Conservation (phyloP, 139 green algal genomes). For the Nannochloris sp. region DNA sequence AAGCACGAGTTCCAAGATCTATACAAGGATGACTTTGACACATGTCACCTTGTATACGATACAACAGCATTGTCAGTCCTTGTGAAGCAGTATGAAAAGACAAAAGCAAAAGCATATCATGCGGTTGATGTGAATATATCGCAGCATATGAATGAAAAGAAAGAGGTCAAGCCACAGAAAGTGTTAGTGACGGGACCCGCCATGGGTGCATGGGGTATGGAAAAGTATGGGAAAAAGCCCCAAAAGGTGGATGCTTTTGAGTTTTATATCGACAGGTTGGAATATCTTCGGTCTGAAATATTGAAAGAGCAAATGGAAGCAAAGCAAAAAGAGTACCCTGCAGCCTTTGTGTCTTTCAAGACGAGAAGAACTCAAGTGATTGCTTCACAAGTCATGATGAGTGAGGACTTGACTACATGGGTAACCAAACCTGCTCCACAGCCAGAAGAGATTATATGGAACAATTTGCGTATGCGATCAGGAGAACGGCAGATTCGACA, state of each 20-base stretch:
- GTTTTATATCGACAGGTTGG: constrained; percentile 14
- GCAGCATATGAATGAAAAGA: not conserved
- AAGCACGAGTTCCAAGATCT: not conserved
- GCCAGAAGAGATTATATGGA: constrained; percentile 18
- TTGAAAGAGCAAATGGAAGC: not conserved
- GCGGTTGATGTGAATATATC: not conserved
- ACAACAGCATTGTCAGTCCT: not conserved
- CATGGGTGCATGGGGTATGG: constrained; percentile 3
- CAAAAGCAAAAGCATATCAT: not conserved
- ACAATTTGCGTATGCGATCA: constrained; percentile 18
- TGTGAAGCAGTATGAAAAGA: not conserved
- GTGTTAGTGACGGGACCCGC: not conserved
- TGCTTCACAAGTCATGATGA: constrained; percentile 31
- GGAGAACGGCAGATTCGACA: constrained; percentile 20
- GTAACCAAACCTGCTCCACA: constrained; percentile 23
- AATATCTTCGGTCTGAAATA: constrained; percentile 2
- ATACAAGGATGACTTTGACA: constrained; percentile 1
- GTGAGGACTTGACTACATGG: constrained; percentile 38
- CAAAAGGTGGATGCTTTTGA: constrained; percentile 25
- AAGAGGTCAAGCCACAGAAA: not conserved
- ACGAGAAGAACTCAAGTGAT: constrained; percentile 27
- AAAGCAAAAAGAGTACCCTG: constrained; percentile 7
- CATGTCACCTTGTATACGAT: not conserved
- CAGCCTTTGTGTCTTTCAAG: constrained; percentile 56
- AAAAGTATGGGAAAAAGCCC: constrained; percentile 25